phyloP scores from a whole-genome alignment of 2,329 filamentous ascomycete species.

The Pezicula radicicola region DNA sequence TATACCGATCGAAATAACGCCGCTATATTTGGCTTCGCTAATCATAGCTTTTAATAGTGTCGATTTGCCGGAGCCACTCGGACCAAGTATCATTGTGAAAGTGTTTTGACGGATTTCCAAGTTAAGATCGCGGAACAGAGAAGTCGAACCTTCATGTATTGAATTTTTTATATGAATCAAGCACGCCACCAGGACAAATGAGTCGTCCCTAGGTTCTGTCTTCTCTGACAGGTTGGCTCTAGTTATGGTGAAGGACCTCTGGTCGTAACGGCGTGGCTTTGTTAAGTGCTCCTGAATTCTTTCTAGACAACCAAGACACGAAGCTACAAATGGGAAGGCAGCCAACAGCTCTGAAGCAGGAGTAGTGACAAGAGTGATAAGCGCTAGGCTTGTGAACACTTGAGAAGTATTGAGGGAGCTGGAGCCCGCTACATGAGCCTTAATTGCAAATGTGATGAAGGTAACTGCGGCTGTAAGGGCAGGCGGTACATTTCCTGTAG shows the following conservation, averaged over 20 bases:
- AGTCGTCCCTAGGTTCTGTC: no score
- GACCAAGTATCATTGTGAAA: conserved; percentile 13
- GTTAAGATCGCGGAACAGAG: no score
- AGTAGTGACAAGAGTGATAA: neutral
- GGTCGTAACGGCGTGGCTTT: no score
- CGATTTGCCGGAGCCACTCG: conserved; percentile 29
- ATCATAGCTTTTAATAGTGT: conserved; percentile 30
- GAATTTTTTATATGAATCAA: neutral
- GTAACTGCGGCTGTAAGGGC: neutral
- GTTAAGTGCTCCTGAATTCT: conserved; percentile 1
- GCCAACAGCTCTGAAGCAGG: neutral
- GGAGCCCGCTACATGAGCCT: neutral
- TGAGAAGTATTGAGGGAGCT: neutral
- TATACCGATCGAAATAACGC: conserved; percentile 14
- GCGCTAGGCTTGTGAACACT: conserved; percentile 1
- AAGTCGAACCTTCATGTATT: neutral
- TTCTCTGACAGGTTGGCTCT: no score
- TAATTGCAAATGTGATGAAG: no score
- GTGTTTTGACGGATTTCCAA: neutral
- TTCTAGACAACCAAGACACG: conserved; percentile 2
- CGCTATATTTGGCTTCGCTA: conserved; percentile 26
- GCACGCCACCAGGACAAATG: neutral
- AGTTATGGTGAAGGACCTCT: no score
- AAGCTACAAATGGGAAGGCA: neutral
- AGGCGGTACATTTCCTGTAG: neutral